These are phyloP conservation scores for Argentina anserina DNA, from an alignment of 306 rosid genomes.

Conservation along the genomic window DNA sequence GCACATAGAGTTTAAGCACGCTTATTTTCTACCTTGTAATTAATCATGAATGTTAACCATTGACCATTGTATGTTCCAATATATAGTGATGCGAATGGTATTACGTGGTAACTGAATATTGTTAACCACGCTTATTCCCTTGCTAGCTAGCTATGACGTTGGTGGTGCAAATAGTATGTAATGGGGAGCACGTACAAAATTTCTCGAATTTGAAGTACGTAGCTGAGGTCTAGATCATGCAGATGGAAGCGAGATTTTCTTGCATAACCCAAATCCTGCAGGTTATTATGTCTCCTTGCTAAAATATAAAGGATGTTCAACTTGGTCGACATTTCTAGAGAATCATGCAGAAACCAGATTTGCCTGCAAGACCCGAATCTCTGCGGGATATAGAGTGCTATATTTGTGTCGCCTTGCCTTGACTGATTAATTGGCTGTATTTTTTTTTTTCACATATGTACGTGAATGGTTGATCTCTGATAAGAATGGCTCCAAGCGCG, in stretches of 20 bases:
- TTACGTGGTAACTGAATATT: not conserved
- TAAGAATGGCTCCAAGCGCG: not conserved
- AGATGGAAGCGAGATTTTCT: not conserved
- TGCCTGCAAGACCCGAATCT: not conserved
- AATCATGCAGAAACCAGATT: conserved; percentile 4
- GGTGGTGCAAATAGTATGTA: not conserved
- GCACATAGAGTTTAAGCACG: not conserved
- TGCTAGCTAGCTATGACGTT: not conserved
- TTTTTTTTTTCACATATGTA: not conserved
- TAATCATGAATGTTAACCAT: no score
- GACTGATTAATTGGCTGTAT: not conserved
- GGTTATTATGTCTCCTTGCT: not conserved
- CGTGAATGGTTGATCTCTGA: conserved; percentile 13
- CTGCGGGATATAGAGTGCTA: not conserved
- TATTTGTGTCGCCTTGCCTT: no score
- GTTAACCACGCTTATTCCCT: no score
- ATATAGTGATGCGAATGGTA: no score
- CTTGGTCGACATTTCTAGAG: not conserved
- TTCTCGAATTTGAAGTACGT: not conserved
- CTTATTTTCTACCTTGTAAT: not conserved
- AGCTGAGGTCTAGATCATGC: not conserved
- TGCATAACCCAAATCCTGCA: conserved; percentile 1
- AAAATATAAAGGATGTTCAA: not conserved
- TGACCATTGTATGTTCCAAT: no score
- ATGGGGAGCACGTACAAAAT: not conserved